Evolutionary conservation across 139 green algal species (phyloP), one percentile per base, ranked within the genome.

Genomic region (Closterium sp.): DNA sequence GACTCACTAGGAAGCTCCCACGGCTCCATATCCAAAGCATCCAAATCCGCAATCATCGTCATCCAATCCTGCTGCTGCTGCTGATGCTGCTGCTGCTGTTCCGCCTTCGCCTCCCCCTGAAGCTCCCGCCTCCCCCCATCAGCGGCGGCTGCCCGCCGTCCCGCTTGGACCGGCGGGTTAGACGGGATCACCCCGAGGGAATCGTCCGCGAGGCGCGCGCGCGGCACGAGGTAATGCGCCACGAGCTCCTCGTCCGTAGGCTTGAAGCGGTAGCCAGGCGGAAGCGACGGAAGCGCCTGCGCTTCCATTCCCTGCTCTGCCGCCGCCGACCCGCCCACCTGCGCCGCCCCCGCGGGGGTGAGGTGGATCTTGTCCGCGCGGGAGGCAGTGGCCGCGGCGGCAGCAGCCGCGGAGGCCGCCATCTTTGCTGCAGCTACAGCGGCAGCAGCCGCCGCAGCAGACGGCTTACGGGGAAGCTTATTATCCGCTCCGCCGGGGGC

Each of bases 191-290:
- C 62, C 1, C 17, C 62, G 5, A 79, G 62, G 19, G 62, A 79
- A 22, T 79, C 62, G 62, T 79, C 62, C 1, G 62, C 62, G 62
- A 79, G 62, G 62, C 62, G 62, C 62, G 62, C 62, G 62, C 62
- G 62, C 62, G 62, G 62, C 17, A 79, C 62, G 62, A 88, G 85
- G 24, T 88, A 88, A 32, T 88, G 85, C 85, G 29, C 29, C 21
- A 88, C 85, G 85, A 88, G 85, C 22, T 88, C 85, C 85, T 88
- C 85, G 85, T 88, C 85, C 29, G 85, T 88, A 31, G 85, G 85
- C 29, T 88, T 31, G 9, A 88, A 88, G 24, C 85, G 85, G 85
- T 13, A 88, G 2, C 85, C 85, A 29, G 85, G 85, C 85, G 85
- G 85, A 88, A 32, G 29, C 85, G 85, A 22, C 85, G 29, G 29